phyloP scores from a whole-genome alignment of 2,329 filamentous ascomycete species.

The Colletotrichum tofieldiae region DNA sequence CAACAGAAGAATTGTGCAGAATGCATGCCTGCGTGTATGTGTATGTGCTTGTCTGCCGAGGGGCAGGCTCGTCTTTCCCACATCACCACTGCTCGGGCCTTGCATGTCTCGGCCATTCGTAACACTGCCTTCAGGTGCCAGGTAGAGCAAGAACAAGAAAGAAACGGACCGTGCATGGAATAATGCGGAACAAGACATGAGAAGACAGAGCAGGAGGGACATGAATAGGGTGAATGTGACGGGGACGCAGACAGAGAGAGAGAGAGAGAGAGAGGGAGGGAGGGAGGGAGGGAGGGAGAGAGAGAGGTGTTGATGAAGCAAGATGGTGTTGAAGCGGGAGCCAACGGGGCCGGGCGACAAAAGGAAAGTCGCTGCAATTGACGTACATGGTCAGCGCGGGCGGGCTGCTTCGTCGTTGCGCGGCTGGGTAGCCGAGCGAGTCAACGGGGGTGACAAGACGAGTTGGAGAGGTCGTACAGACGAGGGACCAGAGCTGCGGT shows the following conservation, averaged over 20 bases:
- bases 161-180: too few relatives aligned
- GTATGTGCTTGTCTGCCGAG: conserved; percentile 8
- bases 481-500: conserved; percentile 37
- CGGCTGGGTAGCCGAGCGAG: conserved; percentile 1
- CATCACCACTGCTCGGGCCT: not conserved
- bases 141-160: not conserved
- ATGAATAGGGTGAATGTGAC: not conserved
- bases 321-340: not conserved
- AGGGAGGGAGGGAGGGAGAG: not conserved
- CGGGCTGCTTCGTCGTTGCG: not conserved
- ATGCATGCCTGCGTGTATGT: conserved; percentile 10
- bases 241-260: not conserved
- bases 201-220: too few relatives aligned
- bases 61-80: conserved; percentile 2
- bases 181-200: not conserved
- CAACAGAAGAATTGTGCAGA: conserved; percentile 10
- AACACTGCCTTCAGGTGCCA: too few relatives aligned
- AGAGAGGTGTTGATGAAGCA: not conserved
- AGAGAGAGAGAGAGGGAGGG: not conserved
- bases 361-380: conserved; percentile 14
- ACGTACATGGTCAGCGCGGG: conserved; percentile 23
- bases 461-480: conserved; percentile 35
- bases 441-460: conserved; percentile 19
- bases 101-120: not conserved
- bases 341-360: not conserved